Evolutionary conservation across 1,284 basidiomycete species (phyloP).

Genomic region (Exobasidium rhododendri): DNA sequence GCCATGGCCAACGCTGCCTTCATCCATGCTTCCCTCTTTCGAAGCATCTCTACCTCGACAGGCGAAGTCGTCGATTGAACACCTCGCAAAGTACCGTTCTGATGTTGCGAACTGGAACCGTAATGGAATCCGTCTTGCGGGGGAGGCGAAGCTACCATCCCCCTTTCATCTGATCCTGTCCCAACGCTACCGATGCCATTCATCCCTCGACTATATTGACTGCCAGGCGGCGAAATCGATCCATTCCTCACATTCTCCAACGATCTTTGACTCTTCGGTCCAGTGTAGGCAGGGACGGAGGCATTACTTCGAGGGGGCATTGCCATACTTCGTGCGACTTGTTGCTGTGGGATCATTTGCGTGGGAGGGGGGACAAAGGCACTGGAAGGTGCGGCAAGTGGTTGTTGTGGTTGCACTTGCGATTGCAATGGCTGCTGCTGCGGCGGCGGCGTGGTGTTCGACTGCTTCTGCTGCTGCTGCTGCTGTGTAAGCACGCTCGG

Average conservation of each 20-base stretch:
- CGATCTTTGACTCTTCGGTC: conserved; percentile 41
- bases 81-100: conserved; percentile 1
- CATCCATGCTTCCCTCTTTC: conserved; percentile 81
- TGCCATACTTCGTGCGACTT: background rate
- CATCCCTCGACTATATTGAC: conserved; percentile 16
- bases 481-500: too few relatives aligned
- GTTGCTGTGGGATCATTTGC: background rate
- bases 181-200: conserved; percentile 18
- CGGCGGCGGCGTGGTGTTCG: conserved; percentile 9
- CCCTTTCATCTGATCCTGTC: conserved; percentile 18
- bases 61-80: conserved; percentile 25
- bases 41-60: conserved; percentile 69
- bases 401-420: too few relatives aligned
- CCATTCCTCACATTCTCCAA: conserved; percentile 39
- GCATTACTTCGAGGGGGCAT: background rate
- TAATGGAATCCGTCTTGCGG: conserved; percentile 47
- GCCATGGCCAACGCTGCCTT: conserved; percentile 76
- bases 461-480: conserved; percentile 10
- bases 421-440: too few relatives aligned
- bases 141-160: conserved; percentile 12
- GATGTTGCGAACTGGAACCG: conserved; percentile 23
- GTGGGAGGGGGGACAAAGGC: background rate
- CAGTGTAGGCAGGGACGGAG: conserved; percentile 25
- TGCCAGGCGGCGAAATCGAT: conserved; percentile 15
- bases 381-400: background rate